phyloP scores from a whole-genome alignment of 805 yeast genomes.

The Yamadazyma tumulicola region DNA sequence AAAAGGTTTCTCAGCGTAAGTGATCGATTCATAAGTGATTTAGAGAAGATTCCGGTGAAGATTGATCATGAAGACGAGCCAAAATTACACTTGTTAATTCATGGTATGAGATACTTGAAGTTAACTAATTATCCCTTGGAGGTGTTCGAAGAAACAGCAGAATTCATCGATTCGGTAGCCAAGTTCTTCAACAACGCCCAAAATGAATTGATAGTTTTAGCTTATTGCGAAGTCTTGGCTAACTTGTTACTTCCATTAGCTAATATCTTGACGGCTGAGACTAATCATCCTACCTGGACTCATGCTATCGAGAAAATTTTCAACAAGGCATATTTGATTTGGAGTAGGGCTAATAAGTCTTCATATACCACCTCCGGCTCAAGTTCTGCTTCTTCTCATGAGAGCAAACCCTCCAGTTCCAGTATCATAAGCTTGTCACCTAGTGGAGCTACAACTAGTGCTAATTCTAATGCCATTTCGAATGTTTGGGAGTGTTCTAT shows the following conservation, averaged over 20 bases:
- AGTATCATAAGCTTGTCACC: slow-evolving; percentile 12
- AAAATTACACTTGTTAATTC: slow-evolving; percentile 67
- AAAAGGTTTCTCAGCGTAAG: slow-evolving; percentile 82
- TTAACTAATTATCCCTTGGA: slow-evolving; percentile 85
- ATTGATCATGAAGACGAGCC: slow-evolving; percentile 44
- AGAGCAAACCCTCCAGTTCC: slow-evolving; percentile 3
- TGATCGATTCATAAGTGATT: slow-evolving; percentile 88
- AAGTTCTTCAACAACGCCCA: slow-evolving; percentile 72
- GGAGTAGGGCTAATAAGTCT: slow-evolving; percentile 34
- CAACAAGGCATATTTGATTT: slow-evolving; percentile 43
- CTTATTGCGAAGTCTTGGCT: slow-evolving; percentile 82
- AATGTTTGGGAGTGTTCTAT: slow-evolving; percentile 65
- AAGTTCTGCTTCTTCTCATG: neutral
- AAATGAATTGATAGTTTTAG: slow-evolving; percentile 61
- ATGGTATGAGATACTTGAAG: slow-evolving; percentile 86
- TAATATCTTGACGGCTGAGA: slow-evolving; percentile 85
- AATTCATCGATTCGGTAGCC: slow-evolving; percentile 78
- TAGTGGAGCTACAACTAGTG: slow-evolving; percentile 1
- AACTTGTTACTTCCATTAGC: slow-evolving; percentile 78
- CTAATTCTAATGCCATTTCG: slow-evolving; percentile 3
- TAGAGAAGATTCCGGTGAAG: slow-evolving; percentile 68
- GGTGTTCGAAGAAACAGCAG: slow-evolving; percentile 88
- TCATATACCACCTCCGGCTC: slow-evolving; percentile 2
- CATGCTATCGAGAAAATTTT: slow-evolving; percentile 69
- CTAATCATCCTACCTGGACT: slow-evolving; percentile 93